Conservation (phyloP, 106 monocot species). For the Narthecium ossifragum region DNA sequence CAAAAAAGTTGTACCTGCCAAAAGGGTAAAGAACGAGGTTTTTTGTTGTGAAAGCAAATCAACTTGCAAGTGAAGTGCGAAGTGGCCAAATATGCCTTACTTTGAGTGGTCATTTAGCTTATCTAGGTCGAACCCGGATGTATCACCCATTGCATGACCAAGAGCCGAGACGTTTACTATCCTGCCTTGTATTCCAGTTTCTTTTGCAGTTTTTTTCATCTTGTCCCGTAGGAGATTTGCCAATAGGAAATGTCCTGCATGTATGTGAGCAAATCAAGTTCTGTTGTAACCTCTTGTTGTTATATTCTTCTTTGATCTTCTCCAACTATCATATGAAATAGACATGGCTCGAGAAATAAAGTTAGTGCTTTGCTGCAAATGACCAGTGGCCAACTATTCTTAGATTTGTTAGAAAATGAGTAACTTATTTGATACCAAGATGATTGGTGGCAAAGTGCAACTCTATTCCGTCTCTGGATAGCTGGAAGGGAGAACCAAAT, state of each 20-base stretch:
- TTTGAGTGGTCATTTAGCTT: constrained; percentile 55
- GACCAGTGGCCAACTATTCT: too few relatives aligned
- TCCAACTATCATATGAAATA: too few relatives aligned
- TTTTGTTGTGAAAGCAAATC: background rate
- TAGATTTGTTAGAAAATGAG: too few relatives aligned
- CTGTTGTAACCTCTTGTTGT: too few relatives aligned
- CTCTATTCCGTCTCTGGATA: constrained; percentile 79
- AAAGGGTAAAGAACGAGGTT: background rate
- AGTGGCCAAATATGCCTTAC: too few relatives aligned
- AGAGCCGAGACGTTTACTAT: constrained; percentile 71
- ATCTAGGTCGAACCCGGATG: constrained; percentile 43
- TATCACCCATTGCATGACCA: constrained; percentile 38
- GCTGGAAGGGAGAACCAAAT: constrained; percentile 63
- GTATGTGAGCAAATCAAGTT: too few relatives aligned
- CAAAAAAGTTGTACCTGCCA: constrained; percentile 52
- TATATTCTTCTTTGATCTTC: too few relatives aligned
- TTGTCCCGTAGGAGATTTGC: constrained; percentile 63
- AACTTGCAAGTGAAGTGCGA: background rate
- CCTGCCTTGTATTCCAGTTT: constrained; percentile 79
- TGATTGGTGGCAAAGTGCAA: constrained; percentile 88
- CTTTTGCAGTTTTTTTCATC: constrained; percentile 81
- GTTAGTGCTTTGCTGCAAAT: too few relatives aligned
- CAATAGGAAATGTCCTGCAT: constrained; percentile 75
- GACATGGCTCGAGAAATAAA: too few relatives aligned
- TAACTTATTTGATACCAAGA: constrained; percentile 50